Base-by-base conservation (phyloP, 2,329 filamentous ascomycete genomes). In the Sodiomyces alkalinus region DNA sequence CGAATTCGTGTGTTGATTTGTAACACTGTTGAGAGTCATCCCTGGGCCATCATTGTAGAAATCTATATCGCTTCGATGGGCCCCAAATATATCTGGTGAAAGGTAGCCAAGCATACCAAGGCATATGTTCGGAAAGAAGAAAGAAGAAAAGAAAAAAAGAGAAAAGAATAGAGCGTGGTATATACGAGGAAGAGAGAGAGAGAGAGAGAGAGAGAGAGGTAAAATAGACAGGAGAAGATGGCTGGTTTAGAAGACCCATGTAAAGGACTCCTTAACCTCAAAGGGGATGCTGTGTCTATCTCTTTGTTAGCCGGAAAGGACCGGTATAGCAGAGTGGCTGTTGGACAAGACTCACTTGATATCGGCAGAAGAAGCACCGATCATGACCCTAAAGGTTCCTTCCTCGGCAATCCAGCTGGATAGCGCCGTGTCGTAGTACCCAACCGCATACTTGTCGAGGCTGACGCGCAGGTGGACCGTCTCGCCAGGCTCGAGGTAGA, bases 351-450 rank as follows among this genome's bases (percentile, higher is more conserved):
- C 39, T 34, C 23, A 41, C 39, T 36, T 39, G 41, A 78, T 73
- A 55, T 79, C 73, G 22, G 49, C 57, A 33, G 69, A 70, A 24
- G 67, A 74, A 7, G 72, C 63, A 3, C 71, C 74, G 39, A 80
- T 57, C 25, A 75, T 42, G 2, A 74, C 60, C 31, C 67, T 55
- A 43, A 78, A 80, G 3, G 40, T 44, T 2, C 74, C 74, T 48
- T 74, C 64, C 46, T 79, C 74, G 0, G 72, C 73, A 36, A 78
- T 64, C 74, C 74, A 80, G 5, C 57, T 61, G 5, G 55, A 52
- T 11, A 70, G 42, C 3, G 58, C 55, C 11, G 66, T 68, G 36
- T 80, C 71, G 38, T 73, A 80, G 48, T 79, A 80, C 7, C 63
- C 63, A 2, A 62, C 61, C 1, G 63, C 61, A 34, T 64, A 56